Percentiles rank a stretch among this genome's conserved stretches.
Conservation (phyloP, 2,329 filamentous ascomycete genomes). For the Claviceps fusiformis region DNA sequence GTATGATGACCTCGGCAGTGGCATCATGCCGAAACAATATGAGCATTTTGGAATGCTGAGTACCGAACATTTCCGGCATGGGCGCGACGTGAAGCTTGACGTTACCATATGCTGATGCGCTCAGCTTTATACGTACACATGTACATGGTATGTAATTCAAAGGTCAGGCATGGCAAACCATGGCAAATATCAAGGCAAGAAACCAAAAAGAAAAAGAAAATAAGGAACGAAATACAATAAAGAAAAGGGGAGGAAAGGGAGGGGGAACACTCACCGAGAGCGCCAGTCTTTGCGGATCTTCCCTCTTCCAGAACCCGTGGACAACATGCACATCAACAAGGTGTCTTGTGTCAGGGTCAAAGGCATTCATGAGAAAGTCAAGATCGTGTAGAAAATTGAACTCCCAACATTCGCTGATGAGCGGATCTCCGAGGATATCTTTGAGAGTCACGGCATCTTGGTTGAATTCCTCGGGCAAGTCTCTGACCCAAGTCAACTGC, state of each 20-base stretch:
- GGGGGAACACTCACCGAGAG: conserved; percentile 36
- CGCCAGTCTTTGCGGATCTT: conserved; percentile 42
- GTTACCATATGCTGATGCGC: conserved; percentile 47
- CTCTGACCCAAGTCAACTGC: conserved; percentile 54
- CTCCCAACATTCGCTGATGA: conserved; percentile 59
- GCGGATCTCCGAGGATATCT: conserved; percentile 59
- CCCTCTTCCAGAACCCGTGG: conserved; percentile 53
- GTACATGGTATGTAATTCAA: not conserved
- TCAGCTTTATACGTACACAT: conserved; percentile 3
- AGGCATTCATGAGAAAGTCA: conserved; percentile 38
- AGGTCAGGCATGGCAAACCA: not conserved
- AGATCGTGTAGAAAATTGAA: conserved; percentile 56
- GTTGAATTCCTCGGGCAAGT: conserved; percentile 47
- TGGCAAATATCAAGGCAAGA: not conserved
- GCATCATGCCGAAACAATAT: conserved; percentile 68
- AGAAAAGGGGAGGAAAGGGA: too few relatives aligned
- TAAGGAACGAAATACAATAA: not conserved
- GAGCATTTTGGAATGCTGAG: conserved; percentile 80
- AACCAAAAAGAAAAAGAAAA: conserved; percentile 5
- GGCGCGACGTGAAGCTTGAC: conserved; percentile 59
- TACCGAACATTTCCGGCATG: conserved; percentile 75
- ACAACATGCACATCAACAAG: conserved; percentile 41
- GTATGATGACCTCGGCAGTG: conserved; percentile 65
- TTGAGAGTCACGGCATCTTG: conserved; percentile 49
- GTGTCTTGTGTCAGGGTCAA: conserved; percentile 36